Evolutionary conservation across 345 rosid genomes (phyloP).

Genomic region (Bruguiera parviflora): DNA sequence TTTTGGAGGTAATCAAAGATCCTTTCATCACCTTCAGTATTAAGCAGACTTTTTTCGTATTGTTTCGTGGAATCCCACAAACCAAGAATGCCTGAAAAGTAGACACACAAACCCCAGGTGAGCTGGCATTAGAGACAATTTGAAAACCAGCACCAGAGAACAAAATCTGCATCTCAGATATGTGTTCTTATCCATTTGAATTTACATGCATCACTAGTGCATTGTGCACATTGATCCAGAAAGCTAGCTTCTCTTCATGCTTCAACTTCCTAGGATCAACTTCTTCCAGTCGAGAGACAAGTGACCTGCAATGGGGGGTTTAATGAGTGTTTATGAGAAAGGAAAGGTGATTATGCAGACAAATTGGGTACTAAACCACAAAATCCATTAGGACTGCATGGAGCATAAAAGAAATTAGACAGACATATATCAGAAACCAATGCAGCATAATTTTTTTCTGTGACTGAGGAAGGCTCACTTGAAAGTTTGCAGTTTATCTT

Average conservation of each 20-base stretch:
- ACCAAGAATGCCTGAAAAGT: constrained; percentile 62
- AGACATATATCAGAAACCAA: no score
- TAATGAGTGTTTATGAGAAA: no score
- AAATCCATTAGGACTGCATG: no score
- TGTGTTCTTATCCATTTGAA: constrained; percentile 7
- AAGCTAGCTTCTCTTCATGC: constrained; percentile 80
- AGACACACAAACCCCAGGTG: not conserved
- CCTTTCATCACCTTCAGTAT: constrained; percentile 57
- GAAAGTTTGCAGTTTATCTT: constrained; percentile 50
- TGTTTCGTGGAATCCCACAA: constrained; percentile 66
- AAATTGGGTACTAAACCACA: no score
- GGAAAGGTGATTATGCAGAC: no score
- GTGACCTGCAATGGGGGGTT: constrained; percentile 47
- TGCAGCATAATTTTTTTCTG: no score
- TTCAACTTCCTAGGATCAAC: constrained; percentile 62
- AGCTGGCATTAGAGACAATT: not conserved
- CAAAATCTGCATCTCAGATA: no score
- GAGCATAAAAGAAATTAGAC: no score
- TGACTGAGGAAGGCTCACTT: constrained; percentile 34
- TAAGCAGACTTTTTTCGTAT: constrained; percentile 55
- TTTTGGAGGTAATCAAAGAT: constrained; percentile 1
- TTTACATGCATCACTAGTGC: constrained; percentile 93
- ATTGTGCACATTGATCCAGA: constrained; percentile 97
- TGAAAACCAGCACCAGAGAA: no score
- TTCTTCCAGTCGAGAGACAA: constrained; percentile 59